Base-by-base conservation (phyloP, 768 basidiomycete species). In the Pulveroboletus sp. region DNA sequence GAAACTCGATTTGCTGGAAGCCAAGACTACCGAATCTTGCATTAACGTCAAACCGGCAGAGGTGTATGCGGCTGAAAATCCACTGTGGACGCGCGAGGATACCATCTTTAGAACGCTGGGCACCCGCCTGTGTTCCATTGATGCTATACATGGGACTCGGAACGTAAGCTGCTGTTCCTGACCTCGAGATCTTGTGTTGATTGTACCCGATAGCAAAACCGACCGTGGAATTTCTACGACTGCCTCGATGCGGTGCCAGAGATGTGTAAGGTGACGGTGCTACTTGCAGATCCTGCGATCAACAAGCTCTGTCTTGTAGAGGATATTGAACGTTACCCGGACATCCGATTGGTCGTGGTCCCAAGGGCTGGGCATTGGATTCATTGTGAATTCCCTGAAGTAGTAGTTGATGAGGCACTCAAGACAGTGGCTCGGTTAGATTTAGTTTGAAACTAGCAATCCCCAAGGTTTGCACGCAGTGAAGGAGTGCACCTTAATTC, bases 251-350 rank as follows among this genome's bases (percentile, higher is more conserved):
- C 17, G 5, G n/a, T 39, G 3, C 34, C 54, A 6, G 23, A 19
- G 3, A 43, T 36, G 6, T 53, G 52, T 38, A 50, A 47, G 23
- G 34, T 60, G 35, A 52, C 53, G 0, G 36, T 52, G 5, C 16
- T 65, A 33, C 10, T 47, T 2, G 43, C 54, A 8, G 63, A 65
- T 37, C 62, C 63, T 7, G 14, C 24, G 2, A 5, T 27, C 25
- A 5, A 27, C 25, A 27, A 27, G 25, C 5, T 27, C 25, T 27
- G 25, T 27, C 9, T 9, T 5, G 25, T 27, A 5, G 25, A 27
- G 9, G 25, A 27, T 5, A 27, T 27, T 27, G 25, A 27, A 5
- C 25, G 5, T 5, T 27, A 27, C 9, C 5, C 25, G 5, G 5
- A 27, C 25, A 27, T 27, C 9, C 25, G 25, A 27, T 27, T 9